Base-by-base conservation (phyloP, 257 asterid genomes). In the Solanum ossicruentum region DNA sequence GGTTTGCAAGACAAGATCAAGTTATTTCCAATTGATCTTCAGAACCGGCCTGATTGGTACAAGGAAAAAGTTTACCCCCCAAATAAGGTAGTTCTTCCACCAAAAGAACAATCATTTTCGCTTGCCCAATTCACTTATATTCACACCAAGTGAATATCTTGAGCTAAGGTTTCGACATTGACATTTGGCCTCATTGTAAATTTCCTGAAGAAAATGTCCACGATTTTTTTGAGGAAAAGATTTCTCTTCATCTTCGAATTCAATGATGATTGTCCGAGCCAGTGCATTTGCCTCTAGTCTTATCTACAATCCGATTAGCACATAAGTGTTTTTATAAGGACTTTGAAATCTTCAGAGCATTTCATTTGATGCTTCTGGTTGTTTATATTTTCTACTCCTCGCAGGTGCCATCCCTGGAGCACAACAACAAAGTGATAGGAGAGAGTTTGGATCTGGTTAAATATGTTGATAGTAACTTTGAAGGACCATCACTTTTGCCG, bases 381-480 rank as follows among this genome's bases (percentile, higher is more conserved):
- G 58, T 56, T 16, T 56, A 45, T 17, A 85, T 80, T 12, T 70
- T 36, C 80, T 66, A 20, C 80, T 20, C 56, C 32, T 20, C 66
- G 13, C 12, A 93, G 97, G 93, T 93, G 66, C 97, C 97, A 15
- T 73, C 94, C 20, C 80, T 92, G 85, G 95, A 93, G 87, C 95
- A 93, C 86, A 87, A 93, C 36, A 91, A 89, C 66, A 89, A 91
- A 86, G 84, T 92, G 32, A 87, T 86, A 10, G 97, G 95, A 54
- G 97, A 91, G 82, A 93, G 94, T 83, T 51, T 93, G 84, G 95
- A 91, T 87, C 78, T 93, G 85, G 78, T 93, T 7, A 92, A 91
- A 82, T 90, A 91, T 73, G 23, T 93, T 3, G 92, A 93, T 45
- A 41, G 84, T 73, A 90, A 87, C 90, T 93, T 93, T 54, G 92